Conservation (phyloP, 2,329 filamentous ascomycete species). For the Diaporthe sp. region DNA sequence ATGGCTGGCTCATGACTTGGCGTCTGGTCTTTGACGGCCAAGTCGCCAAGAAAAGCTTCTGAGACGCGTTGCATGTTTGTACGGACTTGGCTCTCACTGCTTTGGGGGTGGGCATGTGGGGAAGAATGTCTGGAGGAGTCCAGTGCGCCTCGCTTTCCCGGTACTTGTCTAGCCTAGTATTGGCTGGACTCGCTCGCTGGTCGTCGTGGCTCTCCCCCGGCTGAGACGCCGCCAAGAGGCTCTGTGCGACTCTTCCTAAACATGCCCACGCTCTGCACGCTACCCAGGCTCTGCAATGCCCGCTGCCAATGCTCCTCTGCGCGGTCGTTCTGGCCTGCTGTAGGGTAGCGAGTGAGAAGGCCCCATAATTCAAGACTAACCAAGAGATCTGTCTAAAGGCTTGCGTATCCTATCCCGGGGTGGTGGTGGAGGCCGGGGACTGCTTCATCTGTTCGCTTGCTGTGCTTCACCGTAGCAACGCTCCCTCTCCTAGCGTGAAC, state of each 20-base stretch:
- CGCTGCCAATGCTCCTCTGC: not conserved
- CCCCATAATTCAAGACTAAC: conserved; percentile 22
- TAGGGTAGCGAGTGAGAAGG: not conserved
- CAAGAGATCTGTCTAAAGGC: conserved; percentile 30
- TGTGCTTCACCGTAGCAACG: conserved; percentile 5
- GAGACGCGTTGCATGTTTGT: conserved; percentile 33
- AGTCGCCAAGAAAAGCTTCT: conserved; percentile 36
- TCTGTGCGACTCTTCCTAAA: conserved; percentile 35
- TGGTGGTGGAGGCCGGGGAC: not conserved
- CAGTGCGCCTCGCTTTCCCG: conserved; percentile 6
- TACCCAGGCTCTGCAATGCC: not conserved
- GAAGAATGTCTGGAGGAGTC: conserved; percentile 2
- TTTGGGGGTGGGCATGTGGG: conserved; percentile 12
- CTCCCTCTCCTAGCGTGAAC: conserved; percentile 9
- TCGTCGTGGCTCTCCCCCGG: not conserved
- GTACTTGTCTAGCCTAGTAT: not conserved
- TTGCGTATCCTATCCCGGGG: conserved; percentile 5
- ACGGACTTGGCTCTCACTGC: conserved; percentile 23
- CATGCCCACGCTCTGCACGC: conserved; percentile 15
- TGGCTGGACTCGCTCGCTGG: not conserved
- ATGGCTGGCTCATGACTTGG: conserved; percentile 30
- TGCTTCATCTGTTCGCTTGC: conserved; percentile 12
- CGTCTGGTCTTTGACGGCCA: conserved; percentile 36
- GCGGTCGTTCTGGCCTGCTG: not conserved
- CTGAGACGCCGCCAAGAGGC: conserved; percentile 38